Evolutionary conservation across 1,139 yeast species (phyloP).

Genomic region (Yamadazyma diddensiae): DNA sequence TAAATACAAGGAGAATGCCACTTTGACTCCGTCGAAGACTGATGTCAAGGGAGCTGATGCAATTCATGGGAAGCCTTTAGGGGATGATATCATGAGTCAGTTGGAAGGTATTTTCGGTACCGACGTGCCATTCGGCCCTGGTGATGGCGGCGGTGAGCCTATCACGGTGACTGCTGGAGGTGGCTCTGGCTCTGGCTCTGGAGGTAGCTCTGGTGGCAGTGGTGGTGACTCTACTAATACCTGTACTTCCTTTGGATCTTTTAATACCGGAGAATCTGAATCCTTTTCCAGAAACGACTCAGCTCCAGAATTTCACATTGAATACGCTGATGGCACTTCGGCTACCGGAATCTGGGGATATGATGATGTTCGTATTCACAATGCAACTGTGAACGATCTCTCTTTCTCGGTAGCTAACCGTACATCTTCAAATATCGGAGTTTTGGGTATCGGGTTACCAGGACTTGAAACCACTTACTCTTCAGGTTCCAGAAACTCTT

Average conservation of each 20-base stretch:
- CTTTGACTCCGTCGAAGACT: conserved; percentile 1
- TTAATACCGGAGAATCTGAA: conserved; percentile 31
- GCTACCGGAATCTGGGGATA: conserved; percentile 53
- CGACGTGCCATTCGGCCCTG: conserved; percentile 1
- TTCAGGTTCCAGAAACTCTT: conserved; percentile 9
- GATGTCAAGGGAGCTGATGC: not conserved
- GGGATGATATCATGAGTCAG: conserved; percentile 10
- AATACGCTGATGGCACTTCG: conserved; percentile 50
- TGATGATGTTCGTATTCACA: conserved; percentile 42
- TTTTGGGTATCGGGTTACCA: conserved; percentile 42
- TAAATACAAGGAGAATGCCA: conserved; percentile 1
- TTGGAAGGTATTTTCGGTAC: conserved; percentile 7
- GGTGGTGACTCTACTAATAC: conserved; percentile 16
- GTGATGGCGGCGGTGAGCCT: conserved; percentile 2
- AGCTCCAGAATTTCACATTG: conserved; percentile 38
- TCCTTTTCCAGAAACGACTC: conserved; percentile 31
- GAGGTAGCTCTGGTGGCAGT: conserved; percentile 7
- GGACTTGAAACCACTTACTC: conserved; percentile 20
- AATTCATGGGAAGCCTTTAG: conserved; percentile 11
- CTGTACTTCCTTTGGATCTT: conserved; percentile 41
- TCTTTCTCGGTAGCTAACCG: conserved; percentile 49
- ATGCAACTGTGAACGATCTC: conserved; percentile 29
- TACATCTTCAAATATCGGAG: conserved; percentile 42
- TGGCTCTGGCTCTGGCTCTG: conserved; percentile 5
- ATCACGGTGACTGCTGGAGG: conserved; percentile 3